Evolutionary conservation across 208 protist species (phyloP).

Genomic region (Crithidia thermophila): DNA sequence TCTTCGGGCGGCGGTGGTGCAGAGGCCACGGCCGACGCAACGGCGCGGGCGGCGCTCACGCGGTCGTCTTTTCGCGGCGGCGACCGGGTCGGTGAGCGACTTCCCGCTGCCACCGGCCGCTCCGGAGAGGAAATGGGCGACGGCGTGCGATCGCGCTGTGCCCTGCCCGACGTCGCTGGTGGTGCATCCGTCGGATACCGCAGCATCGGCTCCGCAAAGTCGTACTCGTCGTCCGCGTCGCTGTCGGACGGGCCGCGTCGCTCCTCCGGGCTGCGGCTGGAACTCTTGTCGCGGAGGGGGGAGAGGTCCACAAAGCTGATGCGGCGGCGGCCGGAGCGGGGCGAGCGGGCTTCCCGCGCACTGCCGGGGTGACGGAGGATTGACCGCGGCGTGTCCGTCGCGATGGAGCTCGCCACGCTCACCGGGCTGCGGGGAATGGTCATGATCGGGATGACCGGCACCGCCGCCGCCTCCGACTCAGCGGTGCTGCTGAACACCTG

Average conservation of each 20-base stretch:
- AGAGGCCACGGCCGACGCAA: neutral
- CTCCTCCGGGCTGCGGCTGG: slow-evolving; percentile 7
- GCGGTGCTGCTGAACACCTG: neutral
- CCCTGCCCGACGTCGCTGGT: neutral
- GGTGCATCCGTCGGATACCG: slow-evolving; percentile 24
- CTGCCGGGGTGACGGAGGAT: slow-evolving; percentile 34
- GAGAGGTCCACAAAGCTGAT: slow-evolving; percentile 37
- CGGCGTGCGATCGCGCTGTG: neutral
- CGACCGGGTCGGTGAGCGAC: slow-evolving; percentile 9
- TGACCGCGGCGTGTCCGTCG: slow-evolving; percentile 38
- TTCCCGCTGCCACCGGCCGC: neutral
- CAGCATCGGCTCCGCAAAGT: slow-evolving; percentile 37
- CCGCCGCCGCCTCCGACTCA: neutral
- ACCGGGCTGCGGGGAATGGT: slow-evolving; percentile 16
- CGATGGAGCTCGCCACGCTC: slow-evolving; percentile 30
- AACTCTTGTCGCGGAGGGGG: slow-evolving; percentile 8
- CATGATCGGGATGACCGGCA: neutral
- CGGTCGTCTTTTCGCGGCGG: neutral
- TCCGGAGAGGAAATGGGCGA: slow-evolving; percentile 6
- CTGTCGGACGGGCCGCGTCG: neutral
- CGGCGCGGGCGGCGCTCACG: neutral
- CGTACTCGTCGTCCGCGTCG: slow-evolving; percentile 35
- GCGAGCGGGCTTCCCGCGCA: neutral
- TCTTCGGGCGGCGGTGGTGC: slow-evolving; percentile 31
- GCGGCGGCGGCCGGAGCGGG: slow-evolving; percentile 15